phyloP scores from a whole-genome alignment of 108 stramenopile species.

The Cyclotella cryptica region DNA sequence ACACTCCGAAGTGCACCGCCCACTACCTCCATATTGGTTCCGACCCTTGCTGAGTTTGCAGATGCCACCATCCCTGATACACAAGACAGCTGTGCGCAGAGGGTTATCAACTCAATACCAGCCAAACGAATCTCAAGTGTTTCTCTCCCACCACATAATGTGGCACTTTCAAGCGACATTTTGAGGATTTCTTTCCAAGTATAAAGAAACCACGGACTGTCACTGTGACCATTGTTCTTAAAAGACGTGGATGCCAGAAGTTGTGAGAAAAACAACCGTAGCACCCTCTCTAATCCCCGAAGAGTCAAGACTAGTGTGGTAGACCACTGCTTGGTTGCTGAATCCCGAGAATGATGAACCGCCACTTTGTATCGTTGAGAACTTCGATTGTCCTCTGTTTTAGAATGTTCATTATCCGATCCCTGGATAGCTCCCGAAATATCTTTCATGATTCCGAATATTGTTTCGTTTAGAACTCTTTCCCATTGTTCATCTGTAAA shows the following conservation, averaged over 20 bases:
- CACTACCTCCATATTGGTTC: slow-evolving; percentile 91
- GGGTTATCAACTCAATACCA: slow-evolving; percentile 74
- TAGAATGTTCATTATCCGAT: slow-evolving; percentile 9
- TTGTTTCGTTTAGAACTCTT: slow-evolving; percentile 73
- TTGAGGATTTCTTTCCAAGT: slow-evolving; percentile 80
- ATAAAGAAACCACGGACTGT: slow-evolving; percentile 73
- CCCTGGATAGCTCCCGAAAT: slow-evolving; percentile 40
- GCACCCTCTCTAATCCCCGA: slow-evolving; percentile 79
- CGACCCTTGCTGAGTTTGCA: slow-evolving; percentile 73
- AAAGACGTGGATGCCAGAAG: slow-evolving; percentile 55
- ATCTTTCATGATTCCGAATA: slow-evolving; percentile 57
- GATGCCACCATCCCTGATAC: slow-evolving; percentile 76
- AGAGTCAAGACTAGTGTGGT: slow-evolving; percentile 84
- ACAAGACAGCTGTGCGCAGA: slow-evolving; percentile 77
- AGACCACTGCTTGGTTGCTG: slow-evolving; percentile 84
- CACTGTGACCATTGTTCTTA: slow-evolving; percentile 16
- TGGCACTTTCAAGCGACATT: slow-evolving; percentile 61
- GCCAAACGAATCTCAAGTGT: slow-evolving; percentile 74
- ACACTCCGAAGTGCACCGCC: slow-evolving; percentile 84
- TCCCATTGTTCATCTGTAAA: slow-evolving; percentile 83
- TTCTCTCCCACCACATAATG: slow-evolving; percentile 68
- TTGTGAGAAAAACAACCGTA: slow-evolving; percentile 70
- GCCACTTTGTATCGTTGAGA: slow-evolving; percentile 71
- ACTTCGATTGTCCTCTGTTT: neutral
- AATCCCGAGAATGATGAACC: slow-evolving; percentile 87